Evolutionary conservation across 1,139 yeast genomes (phyloP).

Genomic region (Lodderomyces orthopsilosis): DNA sequence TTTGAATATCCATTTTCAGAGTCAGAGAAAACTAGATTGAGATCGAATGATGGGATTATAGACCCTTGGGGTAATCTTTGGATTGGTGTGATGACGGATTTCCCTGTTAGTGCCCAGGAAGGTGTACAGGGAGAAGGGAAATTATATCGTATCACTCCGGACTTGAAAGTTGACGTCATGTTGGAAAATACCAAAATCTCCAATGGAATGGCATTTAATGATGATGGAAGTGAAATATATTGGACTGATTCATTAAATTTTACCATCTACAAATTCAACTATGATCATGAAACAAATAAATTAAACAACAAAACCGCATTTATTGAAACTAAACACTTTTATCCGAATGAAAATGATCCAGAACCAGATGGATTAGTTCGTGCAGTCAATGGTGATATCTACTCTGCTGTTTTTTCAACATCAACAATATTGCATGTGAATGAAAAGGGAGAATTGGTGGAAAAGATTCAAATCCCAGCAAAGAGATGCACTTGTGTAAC

Average conservation of each 20-base stretch:
- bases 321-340: conserved; percentile 37
- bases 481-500: conserved; percentile 65
- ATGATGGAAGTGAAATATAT: conserved; percentile 49
- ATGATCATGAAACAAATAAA: conserved; percentile 44
- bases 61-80: conserved; percentile 69
- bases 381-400: conserved; percentile 60
- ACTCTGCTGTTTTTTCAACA: conserved; percentile 68
- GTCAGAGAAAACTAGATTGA: conserved; percentile 30
- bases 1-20: conserved; percentile 41
- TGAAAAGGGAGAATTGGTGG: conserved; percentile 49
- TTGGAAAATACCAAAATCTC: conserved; percentile 47
- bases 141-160: conserved; percentile 41
- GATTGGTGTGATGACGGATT: conserved; percentile 74
- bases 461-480: conserved; percentile 59
- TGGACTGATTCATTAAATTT: conserved; percentile 71
- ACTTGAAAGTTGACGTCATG: conserved; percentile 32
- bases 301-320: conserved; percentile 44
- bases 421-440: conserved; percentile 54
- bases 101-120: conserved; percentile 25
- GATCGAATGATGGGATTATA: conserved; percentile 74
- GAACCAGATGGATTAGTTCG: conserved; percentile 85
- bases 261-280: conserved; percentile 62
- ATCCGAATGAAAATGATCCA: conserved; percentile 24
- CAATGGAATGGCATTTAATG: conserved; percentile 77
- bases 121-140: conserved; percentile 40